Conservation (phyloP, 768 basidiomycete genomes). For the Hebeloma cylindrosporum region DNA sequence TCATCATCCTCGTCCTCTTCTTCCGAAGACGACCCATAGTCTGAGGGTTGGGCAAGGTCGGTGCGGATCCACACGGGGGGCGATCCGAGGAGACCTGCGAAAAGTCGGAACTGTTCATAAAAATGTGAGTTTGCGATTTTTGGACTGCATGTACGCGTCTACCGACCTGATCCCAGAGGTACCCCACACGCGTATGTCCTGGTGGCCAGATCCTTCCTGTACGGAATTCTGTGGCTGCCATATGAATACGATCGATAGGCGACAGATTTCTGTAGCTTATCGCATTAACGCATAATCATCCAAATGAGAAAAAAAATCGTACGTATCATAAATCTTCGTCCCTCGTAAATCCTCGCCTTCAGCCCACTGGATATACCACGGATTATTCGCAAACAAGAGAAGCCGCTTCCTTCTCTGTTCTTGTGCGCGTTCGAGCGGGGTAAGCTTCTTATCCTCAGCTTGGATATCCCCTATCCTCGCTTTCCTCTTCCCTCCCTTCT, state of each 20-base stretch:
- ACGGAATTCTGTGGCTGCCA: constrained; percentile 58
- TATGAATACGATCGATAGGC: constrained; percentile 54
- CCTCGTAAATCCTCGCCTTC: constrained; percentile 55
- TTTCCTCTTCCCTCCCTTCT: constrained; percentile 8
- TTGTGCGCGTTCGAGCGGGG: constrained; percentile 18
- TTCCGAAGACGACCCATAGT: constrained; percentile 25
- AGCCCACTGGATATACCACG: constrained; percentile 73
- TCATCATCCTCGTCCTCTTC: constrained; percentile 30
- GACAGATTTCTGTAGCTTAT: constrained; percentile 37
- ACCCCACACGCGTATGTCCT: constrained; percentile 28
- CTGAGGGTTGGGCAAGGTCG: constrained; percentile 30
- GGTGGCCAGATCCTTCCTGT: constrained; percentile 40
- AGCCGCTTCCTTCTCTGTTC: constrained; percentile 17
- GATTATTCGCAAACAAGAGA: constrained; percentile 27
- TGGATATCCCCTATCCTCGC: constrained; percentile 3
- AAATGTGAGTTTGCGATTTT: too few species aligned
- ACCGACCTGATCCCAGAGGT: constrained; percentile 69
- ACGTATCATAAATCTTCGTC: constrained; percentile 49
- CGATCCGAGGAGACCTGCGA: constrained; percentile 54
- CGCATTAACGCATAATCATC: too few species aligned
- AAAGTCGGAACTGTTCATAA: constrained; percentile 67
- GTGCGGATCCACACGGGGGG: constrained; percentile 43
- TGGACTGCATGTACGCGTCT: too few species aligned
- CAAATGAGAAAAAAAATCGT: constrained; percentile 23
- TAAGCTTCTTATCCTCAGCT: too few species aligned